phyloP scores from a whole-genome alignment of 306 rosid genomes.

The Begonia loranthoides region DNA sequence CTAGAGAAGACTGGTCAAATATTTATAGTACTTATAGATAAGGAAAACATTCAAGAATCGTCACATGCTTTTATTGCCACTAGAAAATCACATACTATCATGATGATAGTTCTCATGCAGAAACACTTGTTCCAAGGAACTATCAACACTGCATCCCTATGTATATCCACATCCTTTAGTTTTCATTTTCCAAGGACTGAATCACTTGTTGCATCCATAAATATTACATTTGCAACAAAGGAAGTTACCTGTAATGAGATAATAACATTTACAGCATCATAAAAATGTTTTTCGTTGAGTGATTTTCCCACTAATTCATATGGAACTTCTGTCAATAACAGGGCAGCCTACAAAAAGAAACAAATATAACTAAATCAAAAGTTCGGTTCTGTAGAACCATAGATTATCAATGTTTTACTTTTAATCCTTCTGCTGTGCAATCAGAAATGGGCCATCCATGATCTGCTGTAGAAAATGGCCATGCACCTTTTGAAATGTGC shows the following conservation, averaged over 20 bases:
- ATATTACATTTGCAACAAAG: too few relatives aligned
- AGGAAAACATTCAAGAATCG: background rate
- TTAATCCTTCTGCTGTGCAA: slow-evolving; percentile 92
- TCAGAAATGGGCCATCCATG: slow-evolving; percentile 98
- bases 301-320: slow-evolving; percentile 51
- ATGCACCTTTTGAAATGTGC: slow-evolving; percentile 80
- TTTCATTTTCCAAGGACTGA: too few relatives aligned
- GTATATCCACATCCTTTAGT: too few relatives aligned
- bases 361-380: slow-evolving; percentile 1
- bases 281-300: slow-evolving; percentile 27
- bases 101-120: too few relatives aligned
- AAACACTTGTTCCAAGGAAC: too few relatives aligned
- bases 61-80: too few relatives aligned
- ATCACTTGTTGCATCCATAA: too few relatives aligned
- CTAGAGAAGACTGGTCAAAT: background rate
- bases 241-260: slow-evolving; percentile 66
- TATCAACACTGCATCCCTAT: too few relatives aligned
- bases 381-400: background rate
- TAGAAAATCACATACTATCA: too few relatives aligned
- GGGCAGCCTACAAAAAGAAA: slow-evolving; percentile 42
- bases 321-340: slow-evolving; percentile 40
- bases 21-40: background rate
- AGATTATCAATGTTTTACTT: slow-evolving; percentile 74
- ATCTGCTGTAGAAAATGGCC: slow-evolving; percentile 85
- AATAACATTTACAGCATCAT: slow-evolving; percentile 62